A percentile compares a stretch with the other conserved stretches of the same genome.
phyloP scores from a whole-genome alignment of 2,329 filamentous ascomycete species.

The Colletotrichum australisinense region DNA sequence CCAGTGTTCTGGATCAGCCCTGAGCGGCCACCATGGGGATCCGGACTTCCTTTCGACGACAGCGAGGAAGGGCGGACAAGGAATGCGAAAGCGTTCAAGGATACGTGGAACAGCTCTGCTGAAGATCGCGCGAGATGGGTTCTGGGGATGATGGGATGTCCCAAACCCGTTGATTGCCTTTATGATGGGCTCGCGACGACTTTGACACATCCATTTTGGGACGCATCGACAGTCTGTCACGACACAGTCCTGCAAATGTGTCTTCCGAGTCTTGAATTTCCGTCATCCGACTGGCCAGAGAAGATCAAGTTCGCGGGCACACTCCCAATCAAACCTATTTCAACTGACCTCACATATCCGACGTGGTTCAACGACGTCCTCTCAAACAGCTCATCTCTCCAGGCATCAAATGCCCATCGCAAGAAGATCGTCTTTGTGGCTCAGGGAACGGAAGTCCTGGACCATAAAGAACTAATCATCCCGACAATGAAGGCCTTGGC shows the following conservation, averaged over 20 bases:
- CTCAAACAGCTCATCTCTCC: constrained; percentile 12
- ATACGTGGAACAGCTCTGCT: background rate
- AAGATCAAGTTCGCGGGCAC: constrained; percentile 57
- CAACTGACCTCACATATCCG: constrained; percentile 47
- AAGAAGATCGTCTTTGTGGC: constrained; percentile 57
- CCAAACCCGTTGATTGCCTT: background rate
- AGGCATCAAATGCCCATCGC: constrained; percentile 8
- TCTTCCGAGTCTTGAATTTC: constrained; percentile 50
- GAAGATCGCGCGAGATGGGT: constrained; percentile 17
- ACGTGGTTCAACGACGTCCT: constrained; percentile 59
- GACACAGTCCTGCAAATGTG: constrained; percentile 50
- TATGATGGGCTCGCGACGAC: background rate
- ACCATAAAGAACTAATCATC: constrained; percentile 54
- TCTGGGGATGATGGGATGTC: constrained; percentile 9
- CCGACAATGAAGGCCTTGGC: constrained; percentile 57
- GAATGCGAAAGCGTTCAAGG: background rate
- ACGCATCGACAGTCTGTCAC: constrained; percentile 35
- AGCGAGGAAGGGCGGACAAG: background rate
- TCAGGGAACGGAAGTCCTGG: constrained; percentile 57
- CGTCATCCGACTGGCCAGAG: constrained; percentile 46
- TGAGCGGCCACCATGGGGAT: constrained; percentile 20
- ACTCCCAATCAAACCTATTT: constrained; percentile 46
- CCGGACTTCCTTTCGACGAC: constrained; percentile 1
- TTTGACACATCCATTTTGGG: constrained; percentile 16
- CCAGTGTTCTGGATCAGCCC: constrained; percentile 16